Evolutionary conservation across 306 rosid genomes (phyloP).

Genomic region (Malus asiatica): DNA sequence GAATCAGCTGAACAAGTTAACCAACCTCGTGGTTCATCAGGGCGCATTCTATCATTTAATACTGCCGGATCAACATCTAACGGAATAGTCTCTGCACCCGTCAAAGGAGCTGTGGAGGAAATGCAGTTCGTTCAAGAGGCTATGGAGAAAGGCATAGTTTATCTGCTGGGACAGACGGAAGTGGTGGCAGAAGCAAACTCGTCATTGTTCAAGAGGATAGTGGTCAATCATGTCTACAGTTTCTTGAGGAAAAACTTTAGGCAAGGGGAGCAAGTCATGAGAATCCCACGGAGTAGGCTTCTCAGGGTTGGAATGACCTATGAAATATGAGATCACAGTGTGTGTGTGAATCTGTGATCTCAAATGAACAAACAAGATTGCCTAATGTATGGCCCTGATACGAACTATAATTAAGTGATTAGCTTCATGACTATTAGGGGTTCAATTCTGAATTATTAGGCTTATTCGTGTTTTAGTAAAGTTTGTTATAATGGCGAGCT

Average conservation of each 20-base stretch:
- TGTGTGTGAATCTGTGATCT: neutral
- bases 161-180: slow-evolving; percentile 65
- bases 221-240: slow-evolving; percentile 47
- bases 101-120: slow-evolving; percentile 39
- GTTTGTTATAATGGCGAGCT: no score
- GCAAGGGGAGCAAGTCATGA: slow-evolving; percentile 44
- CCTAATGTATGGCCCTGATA: neutral
- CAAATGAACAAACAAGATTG: no score
- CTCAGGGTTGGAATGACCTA: slow-evolving; percentile 60
- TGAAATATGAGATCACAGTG: slow-evolving; percentile 22
- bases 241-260: slow-evolving; percentile 68
- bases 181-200: slow-evolving; percentile 57
- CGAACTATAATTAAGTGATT: no score
- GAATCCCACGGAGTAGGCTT: slow-evolving; percentile 49
- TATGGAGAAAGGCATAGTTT: slow-evolving; percentile 56
- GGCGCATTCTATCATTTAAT: slow-evolving; percentile 4
- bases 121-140: slow-evolving; percentile 45
- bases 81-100: slow-evolving; percentile 17
- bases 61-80: slow-evolving; percentile 1
- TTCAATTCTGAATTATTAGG: no score
- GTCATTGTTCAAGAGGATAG: slow-evolving; percentile 53
- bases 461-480: no score
- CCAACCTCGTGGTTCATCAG: neutral
- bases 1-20: neutral
- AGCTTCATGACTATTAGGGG: no score